Percentiles rank a stretch among this genome's conserved stretches.
These are phyloP conservation scores for Ogataea glucozyma DNA, from an alignment of 805 yeast genomes.

Conservation along the genomic window DNA sequence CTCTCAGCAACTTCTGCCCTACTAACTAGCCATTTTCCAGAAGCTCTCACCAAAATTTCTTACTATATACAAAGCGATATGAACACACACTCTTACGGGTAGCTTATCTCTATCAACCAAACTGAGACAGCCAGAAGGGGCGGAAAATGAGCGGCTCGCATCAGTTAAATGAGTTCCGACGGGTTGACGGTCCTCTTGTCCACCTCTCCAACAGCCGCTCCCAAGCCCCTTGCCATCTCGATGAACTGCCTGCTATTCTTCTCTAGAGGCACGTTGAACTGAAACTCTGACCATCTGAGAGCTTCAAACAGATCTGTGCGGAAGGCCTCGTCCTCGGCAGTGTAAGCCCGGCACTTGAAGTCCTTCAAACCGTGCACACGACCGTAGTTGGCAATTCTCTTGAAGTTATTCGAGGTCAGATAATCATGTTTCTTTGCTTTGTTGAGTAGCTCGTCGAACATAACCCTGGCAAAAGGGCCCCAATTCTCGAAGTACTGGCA, in stretches of 20 bases:
- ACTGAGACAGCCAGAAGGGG: too few species aligned
- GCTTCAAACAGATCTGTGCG: conserved; percentile 14
- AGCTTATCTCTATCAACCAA: too few species aligned
- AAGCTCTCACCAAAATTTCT: too few species aligned
- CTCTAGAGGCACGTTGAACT: conserved; percentile 13
- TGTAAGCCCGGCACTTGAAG: conserved; percentile 20
- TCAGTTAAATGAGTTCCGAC: conserved; percentile 20
- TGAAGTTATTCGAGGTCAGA: conserved; percentile 14
- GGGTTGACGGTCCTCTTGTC: conserved; percentile 11
- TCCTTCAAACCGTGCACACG: conserved; percentile 22
- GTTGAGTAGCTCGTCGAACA: conserved; percentile 13
- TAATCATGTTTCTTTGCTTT: conserved; percentile 13
- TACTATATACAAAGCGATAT: too few species aligned
- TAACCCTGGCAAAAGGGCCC: conserved; percentile 22
- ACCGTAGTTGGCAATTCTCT: conserved; percentile 25
- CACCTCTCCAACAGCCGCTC: background rate
- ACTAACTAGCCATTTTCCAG: too few species aligned
- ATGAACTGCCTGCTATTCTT: conserved; percentile 19
- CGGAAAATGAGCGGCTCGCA: too few species aligned
- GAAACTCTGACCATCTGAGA: conserved; percentile 23
- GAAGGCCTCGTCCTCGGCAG: conserved; percentile 15
- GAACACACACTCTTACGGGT: too few species aligned
- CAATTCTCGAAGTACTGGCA: conserved; percentile 31
- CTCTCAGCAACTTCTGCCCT: too few species aligned
- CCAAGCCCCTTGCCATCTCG: conserved; percentile 19